Evolutionary conservation across 495 filamentous ascomycete genomes (phyloP).

Genomic region (Lasiosphaeria miniovina): DNA sequence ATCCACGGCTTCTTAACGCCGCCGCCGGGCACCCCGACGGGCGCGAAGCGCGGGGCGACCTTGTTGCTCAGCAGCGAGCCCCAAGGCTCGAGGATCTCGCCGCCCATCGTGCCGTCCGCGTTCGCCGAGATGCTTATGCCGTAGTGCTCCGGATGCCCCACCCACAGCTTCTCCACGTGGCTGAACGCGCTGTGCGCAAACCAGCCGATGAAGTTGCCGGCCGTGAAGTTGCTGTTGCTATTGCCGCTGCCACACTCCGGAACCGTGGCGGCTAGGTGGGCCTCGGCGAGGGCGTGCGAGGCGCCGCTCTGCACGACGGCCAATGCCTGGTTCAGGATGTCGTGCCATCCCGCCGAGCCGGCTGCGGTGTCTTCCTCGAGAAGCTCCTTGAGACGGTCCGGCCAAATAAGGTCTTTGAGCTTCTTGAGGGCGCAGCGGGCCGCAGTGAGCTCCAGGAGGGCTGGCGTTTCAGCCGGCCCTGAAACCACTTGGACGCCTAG

Average conservation of each 20-base stretch:
- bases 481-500: too few species aligned
- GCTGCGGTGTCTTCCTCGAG: conserved; percentile 17
- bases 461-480: too few species aligned
- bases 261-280: conserved; percentile 3
- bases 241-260: background rate
- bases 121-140: conserved; percentile 4
- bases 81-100: conserved; percentile 26
- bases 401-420: conserved; percentile 21
- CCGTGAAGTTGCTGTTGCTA: conserved; percentile 13
- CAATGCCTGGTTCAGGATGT: background rate
- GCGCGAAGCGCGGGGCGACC: conserved; percentile 7
- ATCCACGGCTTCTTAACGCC: conserved; percentile 17
- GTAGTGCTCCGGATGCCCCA: conserved; percentile 24
- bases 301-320: background rate
- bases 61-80: conserved; percentile 20
- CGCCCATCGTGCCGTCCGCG: conserved; percentile 10
- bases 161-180: conserved; percentile 13
- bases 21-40: conserved; percentile 13
- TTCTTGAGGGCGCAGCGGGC: conserved; percentile 17
- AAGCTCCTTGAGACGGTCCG: conserved; percentile 10
- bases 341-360: conserved; percentile 20
- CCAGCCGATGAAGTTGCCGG: conserved; percentile 16
- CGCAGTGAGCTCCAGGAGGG: conserved; percentile 11
- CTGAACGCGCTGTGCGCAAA: conserved; percentile 18
- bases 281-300: conserved; percentile 14